A percentile compares a stretch with the other conserved stretches of the same genome.
Conservation (phyloP, 2,329 filamentous ascomycete genomes). For the Penicillium sp. region DNA sequence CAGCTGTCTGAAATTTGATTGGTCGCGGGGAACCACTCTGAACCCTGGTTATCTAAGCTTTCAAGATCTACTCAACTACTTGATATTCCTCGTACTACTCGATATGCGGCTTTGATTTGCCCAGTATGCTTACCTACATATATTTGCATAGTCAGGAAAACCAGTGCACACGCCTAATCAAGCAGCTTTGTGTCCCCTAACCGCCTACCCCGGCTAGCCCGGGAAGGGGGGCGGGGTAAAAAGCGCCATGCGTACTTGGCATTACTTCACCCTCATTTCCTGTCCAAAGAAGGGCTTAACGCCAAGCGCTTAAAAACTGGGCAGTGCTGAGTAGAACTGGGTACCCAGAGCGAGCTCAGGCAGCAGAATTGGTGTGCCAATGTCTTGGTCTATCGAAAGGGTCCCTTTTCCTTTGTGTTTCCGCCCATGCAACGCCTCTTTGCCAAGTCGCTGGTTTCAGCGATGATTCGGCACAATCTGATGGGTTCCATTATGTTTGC, state of each 20-base stretch:
- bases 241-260: conserved; percentile 2
- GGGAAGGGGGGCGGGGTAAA: conserved; percentile 3
- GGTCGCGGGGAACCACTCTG: background rate
- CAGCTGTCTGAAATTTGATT: background rate
- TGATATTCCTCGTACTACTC: background rate
- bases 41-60: background rate
- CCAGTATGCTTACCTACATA: background rate
- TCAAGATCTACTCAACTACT: background rate
- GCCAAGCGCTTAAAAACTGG: conserved; percentile 5
- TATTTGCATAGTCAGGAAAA: background rate
- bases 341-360: conserved; percentile 2
- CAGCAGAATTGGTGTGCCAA: conserved; percentile 7
- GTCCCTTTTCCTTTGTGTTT: background rate
- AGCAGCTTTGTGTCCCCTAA: background rate
- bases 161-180: background rate
- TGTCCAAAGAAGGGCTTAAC: background rate
- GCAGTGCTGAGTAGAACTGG: conserved; percentile 5
- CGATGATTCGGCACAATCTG: background rate
- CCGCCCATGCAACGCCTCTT: background rate
- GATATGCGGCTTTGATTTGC: too few species aligned
- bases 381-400: conserved; percentile 2
- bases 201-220: conserved; percentile 1
- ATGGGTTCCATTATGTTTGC: conserved; percentile 1
- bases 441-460: conserved; percentile 9
- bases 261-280: conserved; percentile 1